Percentiles rank a stretch among this genome's conserved stretches.
These are phyloP conservation scores for Gynandropsis gynandra DNA, from an alignment of 345 rosid genomes.

Conservation along the genomic window DNA sequence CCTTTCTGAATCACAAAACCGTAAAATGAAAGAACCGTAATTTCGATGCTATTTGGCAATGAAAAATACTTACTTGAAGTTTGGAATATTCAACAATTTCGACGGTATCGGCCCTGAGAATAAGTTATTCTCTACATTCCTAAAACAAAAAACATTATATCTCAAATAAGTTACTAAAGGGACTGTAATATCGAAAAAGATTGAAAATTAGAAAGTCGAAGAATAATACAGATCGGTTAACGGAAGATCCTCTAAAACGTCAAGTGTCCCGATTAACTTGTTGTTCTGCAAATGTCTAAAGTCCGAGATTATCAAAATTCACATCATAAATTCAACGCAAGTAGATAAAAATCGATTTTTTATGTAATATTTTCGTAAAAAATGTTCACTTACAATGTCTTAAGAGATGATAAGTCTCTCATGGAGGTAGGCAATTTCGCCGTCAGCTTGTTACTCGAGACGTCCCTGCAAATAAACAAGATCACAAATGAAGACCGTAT, in stretches of 20 bases:
- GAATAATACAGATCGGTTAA: slow-evolving; percentile 57
- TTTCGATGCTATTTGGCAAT: background rate
- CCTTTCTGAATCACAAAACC: slow-evolving; percentile 51
- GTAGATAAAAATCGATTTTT: background rate
- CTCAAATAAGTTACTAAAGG: slow-evolving; percentile 21
- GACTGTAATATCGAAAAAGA: slow-evolving; percentile 8
- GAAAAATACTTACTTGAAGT: slow-evolving; percentile 50
- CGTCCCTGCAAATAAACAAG: slow-evolving; percentile 45
- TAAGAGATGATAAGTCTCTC: slow-evolving; percentile 54
- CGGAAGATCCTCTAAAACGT: slow-evolving; percentile 66
- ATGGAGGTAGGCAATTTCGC: slow-evolving; percentile 77
- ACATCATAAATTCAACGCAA: too few relatives aligned
- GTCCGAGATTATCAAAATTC: slow-evolving; percentile 13
- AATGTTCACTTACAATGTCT: slow-evolving; percentile 51
- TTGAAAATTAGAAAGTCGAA: background rate
- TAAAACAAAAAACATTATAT: slow-evolving; percentile 22
- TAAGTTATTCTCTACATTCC: slow-evolving; percentile 79
- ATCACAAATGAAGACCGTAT: slow-evolving; percentile 17
- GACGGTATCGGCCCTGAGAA: slow-evolving; percentile 87
- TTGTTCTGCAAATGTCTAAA: slow-evolving; percentile 85
- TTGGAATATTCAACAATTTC: slow-evolving; percentile 51
- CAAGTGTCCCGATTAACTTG: slow-evolving; percentile 60
- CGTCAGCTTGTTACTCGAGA: slow-evolving; percentile 63
- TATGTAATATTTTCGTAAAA: background rate
- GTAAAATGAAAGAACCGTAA: background rate